Percentiles rank a stretch among this genome's conserved stretches.
Evolutionary conservation across 2,329 filamentous ascomycete genomes (phyloP).

Genomic region (Byssoonygena ceratinophila): DNA sequence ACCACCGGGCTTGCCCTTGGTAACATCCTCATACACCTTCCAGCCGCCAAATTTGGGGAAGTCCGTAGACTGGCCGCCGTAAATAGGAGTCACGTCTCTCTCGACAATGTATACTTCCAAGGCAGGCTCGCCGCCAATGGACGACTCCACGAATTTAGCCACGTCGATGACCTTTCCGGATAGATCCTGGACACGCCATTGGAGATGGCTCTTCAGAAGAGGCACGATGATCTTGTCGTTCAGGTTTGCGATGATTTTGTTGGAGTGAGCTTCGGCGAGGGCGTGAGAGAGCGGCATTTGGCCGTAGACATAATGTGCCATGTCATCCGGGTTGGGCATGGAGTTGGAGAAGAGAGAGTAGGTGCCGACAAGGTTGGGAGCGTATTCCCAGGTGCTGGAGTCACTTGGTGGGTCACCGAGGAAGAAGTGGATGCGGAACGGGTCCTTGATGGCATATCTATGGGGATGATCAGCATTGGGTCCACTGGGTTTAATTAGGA

Average conservation of each 20-base stretch:
- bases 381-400: conserved; percentile 41
- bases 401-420: conserved; percentile 45
- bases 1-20: conserved; percentile 13
- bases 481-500: conserved; percentile 12
- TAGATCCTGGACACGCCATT: conserved; percentile 19
- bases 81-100: conserved; percentile 17
- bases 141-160: conserved; percentile 15
- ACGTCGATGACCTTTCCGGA: conserved; percentile 16
- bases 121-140: conserved; percentile 9
- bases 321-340: background rate
- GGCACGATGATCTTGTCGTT: conserved; percentile 15
- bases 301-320: conserved; percentile 3
- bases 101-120: conserved; percentile 15
- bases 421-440: conserved; percentile 60
- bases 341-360: conserved; percentile 43
- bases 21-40: conserved; percentile 9
- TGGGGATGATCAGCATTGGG: conserved; percentile 37
- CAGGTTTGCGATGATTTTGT: conserved; percentile 14
- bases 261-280: conserved; percentile 25
- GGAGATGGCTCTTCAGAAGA: conserved; percentile 15
- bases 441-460: conserved; percentile 43
- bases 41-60: conserved; percentile 12
- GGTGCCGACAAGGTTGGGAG: conserved; percentile 50
- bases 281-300: conserved; percentile 18
- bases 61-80: background rate